Percentiles rank a stretch among this genome's conserved stretches.
These are phyloP conservation scores for Volvox africanus DNA, from an alignment of 139 green algal species.

Conservation along the genomic window DNA sequence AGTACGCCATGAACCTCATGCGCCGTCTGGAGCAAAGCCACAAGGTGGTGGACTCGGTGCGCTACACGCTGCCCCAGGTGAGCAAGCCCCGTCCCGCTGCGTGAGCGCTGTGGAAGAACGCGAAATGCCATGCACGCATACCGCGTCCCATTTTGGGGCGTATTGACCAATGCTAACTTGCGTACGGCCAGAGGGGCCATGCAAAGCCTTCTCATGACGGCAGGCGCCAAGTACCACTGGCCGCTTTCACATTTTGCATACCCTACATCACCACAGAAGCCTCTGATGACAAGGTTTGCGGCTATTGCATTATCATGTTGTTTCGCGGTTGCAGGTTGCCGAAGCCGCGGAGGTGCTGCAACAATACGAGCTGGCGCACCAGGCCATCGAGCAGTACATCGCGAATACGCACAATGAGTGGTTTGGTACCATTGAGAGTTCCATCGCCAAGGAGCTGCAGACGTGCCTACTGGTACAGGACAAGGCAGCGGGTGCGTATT, in stretches of 20 bases:
- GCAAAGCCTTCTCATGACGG: too few relatives aligned
- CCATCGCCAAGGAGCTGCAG: constrained; percentile 75
- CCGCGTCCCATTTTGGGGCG: too few relatives aligned
- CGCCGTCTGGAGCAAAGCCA: constrained; percentile 65
- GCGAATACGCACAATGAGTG: constrained; percentile 86
- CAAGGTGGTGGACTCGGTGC: constrained; percentile 57
- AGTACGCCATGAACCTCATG: constrained; percentile 72
- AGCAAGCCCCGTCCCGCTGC: background rate
- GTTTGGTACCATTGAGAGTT: constrained; percentile 76
- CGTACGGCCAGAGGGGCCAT: too few relatives aligned
- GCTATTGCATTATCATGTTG: too few relatives aligned
- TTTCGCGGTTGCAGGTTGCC: constrained; percentile 51
- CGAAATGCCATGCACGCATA: too few relatives aligned
- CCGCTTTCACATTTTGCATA: too few relatives aligned
- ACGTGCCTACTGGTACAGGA: constrained; percentile 78
- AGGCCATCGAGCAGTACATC: constrained; percentile 86
- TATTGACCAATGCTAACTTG: too few relatives aligned
- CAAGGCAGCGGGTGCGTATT: constrained; percentile 58
- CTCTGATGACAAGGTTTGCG: too few relatives aligned
- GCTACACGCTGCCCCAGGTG: constrained; percentile 73
- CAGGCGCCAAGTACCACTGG: too few relatives aligned
- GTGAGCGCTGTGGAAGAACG: too few relatives aligned
- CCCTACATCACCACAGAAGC: too few relatives aligned
- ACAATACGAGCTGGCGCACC: constrained; percentile 78
- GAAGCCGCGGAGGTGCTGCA: constrained; percentile 73